Conservation (phyloP, 306 rosid genomes). For the Dicorynia guianensis region DNA sequence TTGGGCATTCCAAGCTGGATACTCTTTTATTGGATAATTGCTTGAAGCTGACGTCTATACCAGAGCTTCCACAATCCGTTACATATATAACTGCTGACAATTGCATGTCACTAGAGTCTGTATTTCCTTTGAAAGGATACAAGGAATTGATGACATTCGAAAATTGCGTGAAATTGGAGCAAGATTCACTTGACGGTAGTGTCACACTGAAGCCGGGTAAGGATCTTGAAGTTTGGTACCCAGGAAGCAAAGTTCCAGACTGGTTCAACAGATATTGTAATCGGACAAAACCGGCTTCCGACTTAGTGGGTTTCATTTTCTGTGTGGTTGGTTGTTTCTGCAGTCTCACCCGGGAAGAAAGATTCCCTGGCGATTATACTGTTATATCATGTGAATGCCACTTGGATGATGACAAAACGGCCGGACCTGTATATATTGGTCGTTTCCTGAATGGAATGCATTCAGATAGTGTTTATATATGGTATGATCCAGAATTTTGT, state of each 20-base stretch:
- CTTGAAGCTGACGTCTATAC: no score
- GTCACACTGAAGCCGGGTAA: no score
- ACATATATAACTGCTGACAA: constrained; percentile 31
- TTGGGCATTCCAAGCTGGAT: no score
- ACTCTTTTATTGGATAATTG: no score
- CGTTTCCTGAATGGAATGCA: background rate
- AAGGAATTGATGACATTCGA: constrained; percentile 6
- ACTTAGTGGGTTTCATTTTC: no score
- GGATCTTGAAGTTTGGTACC: constrained; percentile 12
- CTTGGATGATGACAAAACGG: background rate
- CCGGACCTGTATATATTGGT: no score
- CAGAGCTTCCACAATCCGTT: constrained; percentile 39
- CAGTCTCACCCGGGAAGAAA: no score
- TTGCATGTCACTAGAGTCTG: constrained; percentile 41
- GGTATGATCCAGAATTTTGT: no score
- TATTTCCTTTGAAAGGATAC: constrained; percentile 27
- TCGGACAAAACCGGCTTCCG: background rate
- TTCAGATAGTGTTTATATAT: no score
- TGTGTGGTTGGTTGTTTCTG: no score
- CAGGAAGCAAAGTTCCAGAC: constrained; percentile 31
- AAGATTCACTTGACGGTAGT: constrained; percentile 1
- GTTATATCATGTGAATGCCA: no score
- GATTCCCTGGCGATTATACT: no score
- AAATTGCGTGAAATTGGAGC: constrained; percentile 13
- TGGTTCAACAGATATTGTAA: constrained; percentile 7